Evolutionary conservation across 2,329 filamentous ascomycete genomes (phyloP).

Genomic region (Fusarium miscanthi): DNA sequence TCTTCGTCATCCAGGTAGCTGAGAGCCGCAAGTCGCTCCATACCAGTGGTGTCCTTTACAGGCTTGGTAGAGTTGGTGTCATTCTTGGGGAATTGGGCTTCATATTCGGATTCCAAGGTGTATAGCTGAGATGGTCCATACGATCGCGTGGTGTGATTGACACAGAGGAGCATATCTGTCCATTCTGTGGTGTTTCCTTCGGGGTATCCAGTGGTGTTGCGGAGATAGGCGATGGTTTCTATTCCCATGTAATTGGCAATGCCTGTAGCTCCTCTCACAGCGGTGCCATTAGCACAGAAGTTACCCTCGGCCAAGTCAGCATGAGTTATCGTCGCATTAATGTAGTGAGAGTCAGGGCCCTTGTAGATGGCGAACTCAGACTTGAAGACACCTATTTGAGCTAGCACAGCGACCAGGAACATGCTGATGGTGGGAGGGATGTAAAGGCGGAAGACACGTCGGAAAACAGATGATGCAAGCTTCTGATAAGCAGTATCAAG

Average conservation of each 20-base stretch:
- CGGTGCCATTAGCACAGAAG: constrained; percentile 46
- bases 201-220: constrained; percentile 40
- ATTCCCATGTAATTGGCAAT: constrained; percentile 48
- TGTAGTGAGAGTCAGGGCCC: constrained; percentile 53
- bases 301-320: constrained; percentile 29
- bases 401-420: constrained; percentile 53
- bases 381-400: constrained; percentile 52
- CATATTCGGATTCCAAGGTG: constrained; percentile 31
- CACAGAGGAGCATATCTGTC: constrained; percentile 47
- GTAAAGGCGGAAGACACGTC: constrained; percentile 54
- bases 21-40: constrained; percentile 8
- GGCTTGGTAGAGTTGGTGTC: constrained; percentile 22
- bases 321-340: constrained; percentile 52
- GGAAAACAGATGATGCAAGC: constrained; percentile 52
- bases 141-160: constrained; percentile 47
- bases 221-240: constrained; percentile 44
- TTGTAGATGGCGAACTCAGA: constrained; percentile 51
- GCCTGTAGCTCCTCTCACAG: constrained; percentile 43
- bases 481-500: constrained; percentile 51
- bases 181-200: constrained; percentile 41
- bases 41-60: neutral
- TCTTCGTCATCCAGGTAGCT: constrained; percentile 9
- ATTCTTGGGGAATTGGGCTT: constrained; percentile 29
- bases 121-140: constrained; percentile 49
- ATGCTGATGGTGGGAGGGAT: constrained; percentile 55